These are phyloP conservation scores for Saccharomyces mikatae DNA, from an alignment of 805 yeast species.

Conservation along the genomic window DNA sequence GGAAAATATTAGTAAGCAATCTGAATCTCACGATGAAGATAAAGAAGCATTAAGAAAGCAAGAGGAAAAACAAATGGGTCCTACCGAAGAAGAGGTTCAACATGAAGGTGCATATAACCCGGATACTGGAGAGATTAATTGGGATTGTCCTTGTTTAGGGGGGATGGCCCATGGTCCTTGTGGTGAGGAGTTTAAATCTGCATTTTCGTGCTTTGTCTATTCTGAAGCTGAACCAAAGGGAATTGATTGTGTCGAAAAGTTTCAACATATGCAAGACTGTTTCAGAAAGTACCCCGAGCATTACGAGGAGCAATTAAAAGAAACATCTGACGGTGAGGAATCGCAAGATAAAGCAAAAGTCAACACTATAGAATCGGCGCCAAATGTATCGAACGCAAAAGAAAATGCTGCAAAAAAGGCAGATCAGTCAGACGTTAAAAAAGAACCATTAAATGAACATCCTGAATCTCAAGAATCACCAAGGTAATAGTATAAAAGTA, in stretches of 20 bases:
- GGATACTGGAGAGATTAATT: slow-evolving; percentile 96
- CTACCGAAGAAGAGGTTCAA: slow-evolving; percentile 32
- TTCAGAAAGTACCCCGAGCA: slow-evolving; percentile 89
- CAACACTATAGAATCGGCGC: not conserved
- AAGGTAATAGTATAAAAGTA: not conserved
- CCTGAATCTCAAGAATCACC: not conserved
- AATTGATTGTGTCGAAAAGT: slow-evolving; percentile 85
- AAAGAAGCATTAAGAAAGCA: not conserved
- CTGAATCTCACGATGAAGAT: slow-evolving; percentile 1
- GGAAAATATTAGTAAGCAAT: not conserved
- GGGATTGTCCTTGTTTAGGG: slow-evolving; percentile 99
- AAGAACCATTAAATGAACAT: not conserved
- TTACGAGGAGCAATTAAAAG: slow-evolving; percentile 79
- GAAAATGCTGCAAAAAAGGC: not conserved
- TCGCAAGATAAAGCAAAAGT: not conserved
- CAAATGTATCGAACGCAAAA: not conserved
- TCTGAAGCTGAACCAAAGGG: slow-evolving; percentile 96
- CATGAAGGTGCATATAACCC: slow-evolving; percentile 79
- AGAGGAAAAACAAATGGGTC: slow-evolving; percentile 4
- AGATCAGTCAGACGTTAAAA: not conserved
- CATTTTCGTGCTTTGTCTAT: slow-evolving; percentile 90
- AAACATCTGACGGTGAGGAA: slow-evolving; percentile 51
- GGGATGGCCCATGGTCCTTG: slow-evolving; percentile 99
- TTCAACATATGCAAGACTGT: slow-evolving; percentile 87
- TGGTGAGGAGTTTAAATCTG: slow-evolving; percentile 90